Conservation (phyloP, 148 eudicot genomes). For the Fagopyrum esculentum region DNA sequence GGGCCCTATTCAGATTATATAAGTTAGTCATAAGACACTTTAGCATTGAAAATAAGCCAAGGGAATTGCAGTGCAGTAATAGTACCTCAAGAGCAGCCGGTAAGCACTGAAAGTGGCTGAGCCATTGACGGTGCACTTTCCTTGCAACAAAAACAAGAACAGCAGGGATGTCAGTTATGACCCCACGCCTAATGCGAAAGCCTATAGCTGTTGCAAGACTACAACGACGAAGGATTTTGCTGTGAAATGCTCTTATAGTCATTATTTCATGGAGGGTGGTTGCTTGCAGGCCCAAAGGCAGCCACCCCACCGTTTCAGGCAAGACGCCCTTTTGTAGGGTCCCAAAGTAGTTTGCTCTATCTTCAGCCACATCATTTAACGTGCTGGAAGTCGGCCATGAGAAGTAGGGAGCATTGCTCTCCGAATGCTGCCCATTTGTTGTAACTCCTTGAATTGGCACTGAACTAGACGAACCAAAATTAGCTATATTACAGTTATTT, state of each 20-base stretch:
- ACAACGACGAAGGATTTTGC: constrained; percentile 43
- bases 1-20: constrained; percentile 41
- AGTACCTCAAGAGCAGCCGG: constrained; percentile 62
- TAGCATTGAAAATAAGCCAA: no score
- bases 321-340: constrained; percentile 59
- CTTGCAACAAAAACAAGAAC: constrained; percentile 69
- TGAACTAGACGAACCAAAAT: constrained; percentile 18
- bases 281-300: constrained; percentile 51
- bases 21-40: neutral
- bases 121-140: constrained; percentile 60
- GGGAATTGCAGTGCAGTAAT: no score
- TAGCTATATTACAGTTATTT: constrained; percentile 16
- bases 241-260: constrained; percentile 67
- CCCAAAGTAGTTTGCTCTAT: constrained; percentile 54
- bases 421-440: constrained; percentile 42
- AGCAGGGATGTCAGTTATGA: constrained; percentile 54
- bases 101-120: constrained; percentile 36
- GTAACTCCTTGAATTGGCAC: constrained; percentile 31
- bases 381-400: constrained; percentile 52
- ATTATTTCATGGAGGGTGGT: constrained; percentile 54
- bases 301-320: constrained; percentile 40
- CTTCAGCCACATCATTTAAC: constrained; percentile 46
- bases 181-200: constrained; percentile 43
- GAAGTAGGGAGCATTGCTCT: constrained; percentile 55
- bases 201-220: constrained; percentile 74